Percentiles rank a stretch among this genome's conserved stretches.
phyloP scores from a whole-genome alignment of 495 filamentous ascomycete genomes.

The Penicillium roqueforti region DNA sequence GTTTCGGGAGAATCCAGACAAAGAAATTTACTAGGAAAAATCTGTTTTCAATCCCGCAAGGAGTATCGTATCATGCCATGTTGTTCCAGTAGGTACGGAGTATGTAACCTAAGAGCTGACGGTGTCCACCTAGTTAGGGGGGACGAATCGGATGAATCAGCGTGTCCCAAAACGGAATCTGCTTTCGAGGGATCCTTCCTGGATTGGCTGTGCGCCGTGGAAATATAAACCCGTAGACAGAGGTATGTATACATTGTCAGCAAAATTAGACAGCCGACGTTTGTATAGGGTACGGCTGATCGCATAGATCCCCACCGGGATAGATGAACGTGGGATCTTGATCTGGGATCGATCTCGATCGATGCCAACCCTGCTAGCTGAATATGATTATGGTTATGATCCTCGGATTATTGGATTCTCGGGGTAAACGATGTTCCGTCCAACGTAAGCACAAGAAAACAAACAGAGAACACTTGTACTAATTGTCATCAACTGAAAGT shows the following conservation, averaged over 20 bases:
- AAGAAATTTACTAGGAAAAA: neutral
- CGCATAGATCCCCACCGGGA: conserved; percentile 15
- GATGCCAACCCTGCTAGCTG: conserved; percentile 19
- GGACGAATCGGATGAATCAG: neutral
- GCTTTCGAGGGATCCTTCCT: neutral
- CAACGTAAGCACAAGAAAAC: too few relatives aligned
- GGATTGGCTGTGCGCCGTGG: too few relatives aligned
- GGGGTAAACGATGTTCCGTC: neutral
- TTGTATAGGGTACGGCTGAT: conserved; percentile 1
- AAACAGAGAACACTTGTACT: too few relatives aligned
- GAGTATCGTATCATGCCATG: neutral
- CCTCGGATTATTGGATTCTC: too few relatives aligned
- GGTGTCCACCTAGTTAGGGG: neutral
- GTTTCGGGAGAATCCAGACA: neutral
- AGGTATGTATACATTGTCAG: too few relatives aligned
- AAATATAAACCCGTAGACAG: too few relatives aligned
- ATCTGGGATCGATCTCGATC: conserved; percentile 24
- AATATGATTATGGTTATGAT: too few relatives aligned
- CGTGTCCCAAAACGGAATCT: neutral
- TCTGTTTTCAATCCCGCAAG: neutral
- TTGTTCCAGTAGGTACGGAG: neutral
- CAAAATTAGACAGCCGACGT: neutral
- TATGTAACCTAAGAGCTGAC: neutral
- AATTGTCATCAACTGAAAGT: too few relatives aligned
- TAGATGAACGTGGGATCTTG: conserved; percentile 13